A percentile compares a stretch with the other conserved stretches of the same genome.
phyloP scores from a whole-genome alignment of 345 rosid species.

The Melaleuca alternifolia region DNA sequence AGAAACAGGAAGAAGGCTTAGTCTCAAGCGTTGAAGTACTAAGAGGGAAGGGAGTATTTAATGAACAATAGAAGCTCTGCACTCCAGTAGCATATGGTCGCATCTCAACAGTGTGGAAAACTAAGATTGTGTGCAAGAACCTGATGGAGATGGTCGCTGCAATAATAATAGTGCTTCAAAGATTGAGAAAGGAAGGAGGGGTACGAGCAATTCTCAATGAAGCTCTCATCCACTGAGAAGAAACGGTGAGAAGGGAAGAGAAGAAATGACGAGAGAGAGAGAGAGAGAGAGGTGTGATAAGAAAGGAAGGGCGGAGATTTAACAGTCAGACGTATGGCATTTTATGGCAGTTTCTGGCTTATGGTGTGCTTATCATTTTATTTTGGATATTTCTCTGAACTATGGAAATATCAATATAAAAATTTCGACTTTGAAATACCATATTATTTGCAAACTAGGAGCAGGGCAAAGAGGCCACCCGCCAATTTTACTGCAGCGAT shows the following conservation, averaged over 20 bases:
- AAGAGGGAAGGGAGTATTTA: not conserved
- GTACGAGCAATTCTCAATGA: not conserved
- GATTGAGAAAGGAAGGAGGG: not conserved
- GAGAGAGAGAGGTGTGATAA: constrained; percentile 44
- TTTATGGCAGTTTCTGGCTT: constrained; percentile 43
- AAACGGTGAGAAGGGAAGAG: not conserved
- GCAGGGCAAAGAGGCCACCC: not conserved
- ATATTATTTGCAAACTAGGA: not conserved
- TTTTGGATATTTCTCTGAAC: not conserved
- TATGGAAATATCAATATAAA: not conserved
- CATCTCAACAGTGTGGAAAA: not conserved
- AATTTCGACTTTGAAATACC: not conserved
- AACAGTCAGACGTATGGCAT: constrained; percentile 47
- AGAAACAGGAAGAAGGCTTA: not conserved
- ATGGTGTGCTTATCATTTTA: not conserved
- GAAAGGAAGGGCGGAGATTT: constrained; percentile 99
- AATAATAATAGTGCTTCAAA: not conserved
- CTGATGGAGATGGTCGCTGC: not conserved
- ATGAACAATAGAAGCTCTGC: not conserved
- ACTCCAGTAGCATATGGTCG: not conserved
- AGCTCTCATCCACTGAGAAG: not conserved
- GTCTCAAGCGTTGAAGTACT: not conserved
- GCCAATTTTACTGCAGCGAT: not conserved
- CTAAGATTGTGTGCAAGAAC: not conserved
- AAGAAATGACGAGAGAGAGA: constrained; percentile 12